Evolutionary conservation across 257 asterid genomes (phyloP), one percentile per base, ranked within the genome.

Genomic region (Echites panduratus): DNA sequence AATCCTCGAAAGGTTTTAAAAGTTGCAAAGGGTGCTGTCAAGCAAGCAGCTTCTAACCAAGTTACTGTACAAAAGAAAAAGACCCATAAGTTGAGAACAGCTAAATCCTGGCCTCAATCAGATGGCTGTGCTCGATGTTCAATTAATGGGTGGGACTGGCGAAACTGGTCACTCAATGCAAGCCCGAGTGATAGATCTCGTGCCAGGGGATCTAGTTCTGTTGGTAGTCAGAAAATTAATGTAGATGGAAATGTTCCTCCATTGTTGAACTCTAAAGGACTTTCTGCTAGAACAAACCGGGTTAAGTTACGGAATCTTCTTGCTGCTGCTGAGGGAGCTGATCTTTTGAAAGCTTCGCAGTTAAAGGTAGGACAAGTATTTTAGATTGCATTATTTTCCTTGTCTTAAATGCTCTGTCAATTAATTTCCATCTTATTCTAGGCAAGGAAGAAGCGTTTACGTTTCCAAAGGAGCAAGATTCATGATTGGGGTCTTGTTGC

Each of bases 321-420:
- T 85, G 97, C 95, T 82, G 99, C 96, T 83, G 99, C 97, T 57
- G 99, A 94, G 81, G 99, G 99, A 75, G 96, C 97, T 73, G 99
- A 95, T 84, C 97, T 92, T 81, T 84, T 95, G 82, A 95, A 95
- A 89, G 84, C 93, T 59, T 87, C 98, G 53, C 99, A 95, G 79
- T 75, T 95, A 79, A 95, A 92, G 97, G 99, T 95, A 87, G 75
- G 73, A 76, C 66, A 63, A 27, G 4, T 65, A 53, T 79, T 40
- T 17, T 65, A 79, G 76, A 29, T 68, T 56, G 9, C 70, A 67
- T 43, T 41, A 24, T 66, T 43, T 81, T 44, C 58, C 73, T 50
- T 41, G 20, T 38, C 32, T 77, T 52, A 8, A 61, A 50, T n/a
- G 32, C 52, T 66, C 29, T 40, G 12, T 52, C 74, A 43, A 74